Evolutionary conservation across 148 eudicot genomes (phyloP), one percentile per base, ranked within the genome.

Genomic region (Silene conica): DNA sequence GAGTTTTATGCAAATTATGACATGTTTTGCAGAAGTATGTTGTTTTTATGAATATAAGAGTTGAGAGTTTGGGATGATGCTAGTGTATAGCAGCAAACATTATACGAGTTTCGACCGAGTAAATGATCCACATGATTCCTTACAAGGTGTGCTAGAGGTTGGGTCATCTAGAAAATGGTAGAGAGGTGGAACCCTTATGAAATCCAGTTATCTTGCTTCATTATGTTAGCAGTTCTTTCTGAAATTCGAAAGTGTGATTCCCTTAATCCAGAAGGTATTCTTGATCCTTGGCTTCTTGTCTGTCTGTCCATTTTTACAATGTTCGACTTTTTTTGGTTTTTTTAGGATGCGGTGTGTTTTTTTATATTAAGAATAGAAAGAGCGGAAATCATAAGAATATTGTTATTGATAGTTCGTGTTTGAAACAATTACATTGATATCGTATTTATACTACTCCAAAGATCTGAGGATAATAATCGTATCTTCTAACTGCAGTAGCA

Each of bases 181-280:
- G 85, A 74, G 74, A 82, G 87, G 87, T 82, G 87, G 85, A 80
- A 69, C 31, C 75, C 81, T 25, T 82, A 82, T 82, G 87, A 82
- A 72, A 74, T 85, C 75, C 85, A 85, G 59, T 72, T 82, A 45
- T 82, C 85, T 69, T 85, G 81, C 70, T 79, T 85, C 63, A 74
- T 85, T 79, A 72, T 85, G 75, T 71, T 85, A 73, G 83, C 83
- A 31, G 79, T 80, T 82, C 83, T 85, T 68, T 74, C 66, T 21
- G 85, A 82, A 59, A 74, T 85, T 69, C 79, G 77, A 71, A 79
- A 85, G 73, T 85, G 83, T 60, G 81, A 76, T 34, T 80, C 85
- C 63, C 75, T 85, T 48, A 80, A 85, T 73, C 54, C 78, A 2
- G 85, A 85, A 85, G 87, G 87, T 84, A 41, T 18, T 67, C 21